Evolutionary conservation across 2,329 filamentous ascomycete genomes (phyloP), one percentile per base, ranked within the genome.

Genomic region (Paramyrothecium roridum): DNA sequence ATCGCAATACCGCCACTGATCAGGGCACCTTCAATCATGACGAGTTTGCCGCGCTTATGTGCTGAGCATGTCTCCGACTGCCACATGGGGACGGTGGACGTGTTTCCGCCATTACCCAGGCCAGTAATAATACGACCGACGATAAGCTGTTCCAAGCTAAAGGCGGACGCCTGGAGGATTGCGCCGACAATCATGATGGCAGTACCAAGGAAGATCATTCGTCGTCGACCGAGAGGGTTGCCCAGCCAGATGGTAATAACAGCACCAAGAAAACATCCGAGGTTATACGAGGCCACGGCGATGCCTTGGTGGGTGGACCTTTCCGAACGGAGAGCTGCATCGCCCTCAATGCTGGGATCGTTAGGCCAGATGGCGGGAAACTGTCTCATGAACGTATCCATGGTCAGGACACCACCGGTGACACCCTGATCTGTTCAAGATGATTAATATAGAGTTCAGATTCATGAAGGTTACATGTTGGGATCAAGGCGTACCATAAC

Each of bases 391-490:
- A 87, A 87, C 61, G 83, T 73, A 26, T 75, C 72, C 11, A 93
- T 80, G 3, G 88, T 90, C 55, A 93, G 75, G 59, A 93, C 84
- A 55, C 86, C 86, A 48, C 87, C 89, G 80, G 90, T 91, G 11
- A 91, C 87, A 66, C 88, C 86, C 71, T 89, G 87, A 69, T 91
- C 88, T 86, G 80, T 12, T 79, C 4, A 43, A 19, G 16, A 43
- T 16, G n/a, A 13, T 43, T 13, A 43, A 19, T 19, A 43, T 16
- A 3, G 10, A 71, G 46, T 70, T 34, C 50, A n/a, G 13, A 22
- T 10, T 23, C 23, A 26, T 20, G 20, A 21, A 45, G 8, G 10
- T 21, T 21, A 3, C 30, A 8, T 17, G 11, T 21, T 0, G 10
- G 8, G 11, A 12, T 21, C 19, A 13, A 17, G 19, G 51, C 70